These are phyloP conservation scores for Chlamydomonas sp. DNA, from an alignment of 139 green algal species.

Conservation along the genomic window DNA sequence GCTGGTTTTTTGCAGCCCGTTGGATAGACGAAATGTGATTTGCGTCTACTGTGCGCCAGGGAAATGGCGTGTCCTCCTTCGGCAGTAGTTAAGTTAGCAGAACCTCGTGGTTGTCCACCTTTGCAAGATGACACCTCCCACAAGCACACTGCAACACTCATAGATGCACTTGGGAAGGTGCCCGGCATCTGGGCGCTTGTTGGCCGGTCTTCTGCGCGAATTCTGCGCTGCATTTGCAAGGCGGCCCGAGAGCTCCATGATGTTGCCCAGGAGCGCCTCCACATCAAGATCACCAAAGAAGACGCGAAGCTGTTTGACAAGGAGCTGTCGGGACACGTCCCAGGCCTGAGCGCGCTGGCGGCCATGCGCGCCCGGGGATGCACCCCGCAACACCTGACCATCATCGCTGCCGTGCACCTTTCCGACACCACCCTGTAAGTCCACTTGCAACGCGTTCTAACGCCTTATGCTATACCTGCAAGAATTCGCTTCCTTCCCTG, in stretches of 20 bases:
- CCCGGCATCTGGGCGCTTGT: not conserved
- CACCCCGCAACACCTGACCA: not conserved
- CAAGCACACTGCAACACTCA: no score
- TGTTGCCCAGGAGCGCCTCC: not conserved
- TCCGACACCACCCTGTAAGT: constrained; percentile 3
- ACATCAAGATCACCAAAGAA: not conserved
- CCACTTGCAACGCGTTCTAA: no score
- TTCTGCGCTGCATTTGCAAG: not conserved
- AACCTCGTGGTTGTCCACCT: no score
- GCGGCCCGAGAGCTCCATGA: not conserved
- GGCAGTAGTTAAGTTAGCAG: no score
- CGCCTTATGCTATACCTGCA: no score
- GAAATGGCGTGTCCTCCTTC: no score
- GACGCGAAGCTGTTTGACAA: not conserved
- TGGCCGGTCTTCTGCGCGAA: not conserved
- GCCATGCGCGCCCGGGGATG: not conserved
- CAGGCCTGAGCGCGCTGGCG: not conserved
- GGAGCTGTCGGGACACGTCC: not conserved
- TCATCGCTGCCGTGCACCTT: not conserved
- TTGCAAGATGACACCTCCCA: no score
- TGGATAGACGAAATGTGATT: no score
- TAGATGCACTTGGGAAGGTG: not conserved
- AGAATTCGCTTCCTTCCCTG: no score
- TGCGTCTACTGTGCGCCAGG: no score
- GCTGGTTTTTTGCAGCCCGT: no score